These are phyloP conservation scores for Ustilago nuda DNA, from an alignment of 1,284 basidiomycete genomes.

Conservation along the genomic window DNA sequence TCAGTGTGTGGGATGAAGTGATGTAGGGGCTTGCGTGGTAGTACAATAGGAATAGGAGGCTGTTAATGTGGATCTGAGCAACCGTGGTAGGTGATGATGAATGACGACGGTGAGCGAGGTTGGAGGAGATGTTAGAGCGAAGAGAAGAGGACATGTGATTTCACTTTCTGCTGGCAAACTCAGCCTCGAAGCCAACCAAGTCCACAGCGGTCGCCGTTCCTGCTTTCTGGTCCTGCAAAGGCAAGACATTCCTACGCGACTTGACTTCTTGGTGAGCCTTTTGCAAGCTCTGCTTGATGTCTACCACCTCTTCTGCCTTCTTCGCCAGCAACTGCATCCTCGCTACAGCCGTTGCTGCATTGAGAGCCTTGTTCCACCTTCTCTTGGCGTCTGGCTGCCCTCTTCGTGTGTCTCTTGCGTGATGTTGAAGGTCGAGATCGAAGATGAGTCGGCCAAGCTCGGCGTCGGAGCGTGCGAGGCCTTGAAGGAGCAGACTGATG, in stretches of 20 bases:
- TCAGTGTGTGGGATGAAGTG: too few relatives aligned
- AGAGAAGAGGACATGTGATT: not conserved
- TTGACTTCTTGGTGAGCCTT: slow-evolving; percentile 38
- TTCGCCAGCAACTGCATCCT: slow-evolving; percentile 32
- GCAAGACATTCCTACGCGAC: slow-evolving; percentile 15
- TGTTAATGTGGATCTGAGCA: too few relatives aligned
- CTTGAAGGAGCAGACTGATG: slow-evolving; percentile 37
- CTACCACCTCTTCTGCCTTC: slow-evolving; percentile 9
- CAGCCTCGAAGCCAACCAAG: slow-evolving; percentile 9
- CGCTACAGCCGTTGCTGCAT: slow-evolving; percentile 20
- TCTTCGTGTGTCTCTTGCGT: slow-evolving; percentile 8
- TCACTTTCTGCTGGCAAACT: slow-evolving; percentile 5
- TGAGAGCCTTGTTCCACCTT: slow-evolving; percentile 40
- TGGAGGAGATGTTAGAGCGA: not conserved
- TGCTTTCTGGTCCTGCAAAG: slow-evolving; percentile 6
- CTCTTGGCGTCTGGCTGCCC: slow-evolving; percentile 8
- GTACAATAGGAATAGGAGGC: too few relatives aligned
- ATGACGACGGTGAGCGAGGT: too few relatives aligned
- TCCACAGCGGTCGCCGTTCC: not conserved
- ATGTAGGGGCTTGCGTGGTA: too few relatives aligned
- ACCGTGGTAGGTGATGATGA: too few relatives aligned
- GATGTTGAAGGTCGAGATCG: slow-evolving; percentile 35
- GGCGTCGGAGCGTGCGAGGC: slow-evolving; percentile 26
- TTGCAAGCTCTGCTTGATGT: slow-evolving; percentile 29
- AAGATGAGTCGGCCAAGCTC: slow-evolving; percentile 34